Base-by-base conservation (phyloP, 129 eudicot genomes). In the Glebionis coronaria region DNA sequence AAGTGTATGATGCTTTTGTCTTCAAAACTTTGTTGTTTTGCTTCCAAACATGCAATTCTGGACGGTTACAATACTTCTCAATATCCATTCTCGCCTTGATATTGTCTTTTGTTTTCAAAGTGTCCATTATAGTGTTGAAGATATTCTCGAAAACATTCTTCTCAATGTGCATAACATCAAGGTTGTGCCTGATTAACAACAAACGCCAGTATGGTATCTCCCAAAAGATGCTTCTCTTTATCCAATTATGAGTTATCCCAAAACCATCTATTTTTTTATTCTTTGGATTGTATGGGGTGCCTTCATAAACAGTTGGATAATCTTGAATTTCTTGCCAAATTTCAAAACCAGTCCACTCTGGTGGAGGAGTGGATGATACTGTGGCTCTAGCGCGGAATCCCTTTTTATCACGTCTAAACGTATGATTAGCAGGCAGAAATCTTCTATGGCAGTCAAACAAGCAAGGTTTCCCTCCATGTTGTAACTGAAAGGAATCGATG, bases 201-300 rank as follows among this genome's bases (percentile, higher is more conserved):
- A n/a, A n/a, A n/a, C n/a, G n/a, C n/a, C n/a, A n/a, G n/a, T 68
- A 68, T 0, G 63, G 63, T 27, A 68, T 14, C 51, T 69, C 74
- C 74, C 56, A 54, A 19, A 69, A 69, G 4, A 69, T 69, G 23
- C 65, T 69, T 72, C 57, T 61, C 15, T 72, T 61, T 2, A 51
- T 52, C 52, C 70, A 72, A 60, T 72, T 72, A 49, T 61, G 56
- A 16, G 15, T 16, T 9, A 1, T 4, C 31, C 74, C 69, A 40
- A 47, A 72, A 21, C 69, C 77, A 0, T 7, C 7, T 4, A 50
- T 12, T 25, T 52, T 27, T 45, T 45, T 12, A 0, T 42, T 60
- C 19, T 49, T 28, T 12, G 52, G 15, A 4, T 13, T 63, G 44
- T 45, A 61, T 1, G 65, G 66, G 7, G 4, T 52, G 16, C 55